Evolutionary conservation across 495 filamentous ascomycete species (phyloP).

Genomic region (Hypoxylon lienhwacheense): DNA sequence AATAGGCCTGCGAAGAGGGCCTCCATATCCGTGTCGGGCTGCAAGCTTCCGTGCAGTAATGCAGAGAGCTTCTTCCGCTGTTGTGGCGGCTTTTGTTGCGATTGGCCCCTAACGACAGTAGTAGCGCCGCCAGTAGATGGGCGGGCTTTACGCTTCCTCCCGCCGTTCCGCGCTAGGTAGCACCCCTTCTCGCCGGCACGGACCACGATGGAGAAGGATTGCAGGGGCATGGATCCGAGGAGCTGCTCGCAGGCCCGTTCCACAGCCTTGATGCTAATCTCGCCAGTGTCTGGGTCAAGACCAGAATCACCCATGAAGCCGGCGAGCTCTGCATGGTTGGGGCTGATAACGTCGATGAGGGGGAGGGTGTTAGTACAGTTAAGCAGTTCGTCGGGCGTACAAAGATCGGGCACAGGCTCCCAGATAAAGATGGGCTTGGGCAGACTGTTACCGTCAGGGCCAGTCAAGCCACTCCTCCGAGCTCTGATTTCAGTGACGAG

Average conservation of each 20-base stretch:
- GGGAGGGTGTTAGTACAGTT: constrained; percentile 69
- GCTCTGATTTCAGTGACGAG: constrained; percentile 65
- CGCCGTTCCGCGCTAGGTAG: constrained; percentile 56
- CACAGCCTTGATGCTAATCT: constrained; percentile 54
- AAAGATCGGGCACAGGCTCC: constrained; percentile 93
- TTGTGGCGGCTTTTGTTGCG: not conserved
- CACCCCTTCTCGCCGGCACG: constrained; percentile 54
- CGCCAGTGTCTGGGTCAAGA: constrained; percentile 50
- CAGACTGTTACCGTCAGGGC: constrained; percentile 17
- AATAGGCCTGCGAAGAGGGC: constrained; percentile 54
- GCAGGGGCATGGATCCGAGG: constrained; percentile 55
- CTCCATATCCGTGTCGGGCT: constrained; percentile 56
- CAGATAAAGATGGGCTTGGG: constrained; percentile 76
- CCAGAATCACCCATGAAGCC: constrained; percentile 69
- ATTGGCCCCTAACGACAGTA: too few relatives aligned
- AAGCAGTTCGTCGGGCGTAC: constrained; percentile 71
- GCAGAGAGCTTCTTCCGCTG: constrained; percentile 46
- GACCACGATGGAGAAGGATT: constrained; percentile 58
- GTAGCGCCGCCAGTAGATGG: too few relatives aligned
- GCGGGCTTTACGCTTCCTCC: constrained; percentile 41
- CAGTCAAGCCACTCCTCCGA: constrained; percentile 42
- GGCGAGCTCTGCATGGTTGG: constrained; percentile 84
- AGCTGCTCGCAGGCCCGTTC: constrained; percentile 58
- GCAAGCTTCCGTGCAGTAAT: constrained; percentile 47
- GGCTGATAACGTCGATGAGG: constrained; percentile 82